Percentiles rank a stretch among this genome's conserved stretches.
These are phyloP conservation scores for Ustulina deusta DNA, from an alignment of 2,329 filamentous ascomycete genomes.

Conservation along the genomic window DNA sequence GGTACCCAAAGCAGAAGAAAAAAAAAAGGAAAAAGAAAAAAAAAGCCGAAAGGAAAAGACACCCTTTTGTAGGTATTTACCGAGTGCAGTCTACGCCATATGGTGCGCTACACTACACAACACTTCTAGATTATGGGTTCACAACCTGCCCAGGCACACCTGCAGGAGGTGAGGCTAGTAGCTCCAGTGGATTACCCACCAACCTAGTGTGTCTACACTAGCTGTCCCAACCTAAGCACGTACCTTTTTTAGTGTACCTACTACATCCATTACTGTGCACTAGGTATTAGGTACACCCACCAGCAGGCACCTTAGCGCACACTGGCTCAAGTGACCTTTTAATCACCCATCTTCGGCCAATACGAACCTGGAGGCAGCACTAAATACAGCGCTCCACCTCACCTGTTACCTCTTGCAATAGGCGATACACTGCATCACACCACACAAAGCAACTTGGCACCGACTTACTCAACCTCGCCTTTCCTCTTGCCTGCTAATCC, in stretches of 20 bases:
- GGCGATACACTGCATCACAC: conserved; percentile 6
- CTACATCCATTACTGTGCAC: not conserved
- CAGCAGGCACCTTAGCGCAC: not conserved
- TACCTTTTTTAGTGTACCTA: not conserved
- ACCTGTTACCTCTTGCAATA: not conserved
- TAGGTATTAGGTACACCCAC: not conserved
- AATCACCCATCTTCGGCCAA: conserved; percentile 18
- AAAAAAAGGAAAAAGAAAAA: not conserved
- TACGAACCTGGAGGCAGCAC: conserved; percentile 26
- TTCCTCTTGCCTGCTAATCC: conserved; percentile 18
- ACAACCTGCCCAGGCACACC: conserved; percentile 3
- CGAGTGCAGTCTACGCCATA: too few species aligned
- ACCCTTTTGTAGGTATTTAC: too few species aligned
- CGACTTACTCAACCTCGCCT: conserved; percentile 31
- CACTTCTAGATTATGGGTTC: not conserved
- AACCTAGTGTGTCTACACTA: not conserved
- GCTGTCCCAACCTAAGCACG: not conserved
- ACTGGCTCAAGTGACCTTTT: conserved; percentile 27
- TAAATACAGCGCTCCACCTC: conserved; percentile 28
- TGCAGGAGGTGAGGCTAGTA: conserved; percentile 4
- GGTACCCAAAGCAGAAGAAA: not conserved
- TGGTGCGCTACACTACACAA: too few species aligned
- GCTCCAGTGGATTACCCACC: not conserved
- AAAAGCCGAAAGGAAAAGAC: too few species aligned
- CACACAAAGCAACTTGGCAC: conserved; percentile 32